Percentiles rank a stretch among this genome's conserved stretches.
Evolutionary conservation across 148 eudicot genomes (phyloP).

Genomic region (Rhododendron ovatum): DNA sequence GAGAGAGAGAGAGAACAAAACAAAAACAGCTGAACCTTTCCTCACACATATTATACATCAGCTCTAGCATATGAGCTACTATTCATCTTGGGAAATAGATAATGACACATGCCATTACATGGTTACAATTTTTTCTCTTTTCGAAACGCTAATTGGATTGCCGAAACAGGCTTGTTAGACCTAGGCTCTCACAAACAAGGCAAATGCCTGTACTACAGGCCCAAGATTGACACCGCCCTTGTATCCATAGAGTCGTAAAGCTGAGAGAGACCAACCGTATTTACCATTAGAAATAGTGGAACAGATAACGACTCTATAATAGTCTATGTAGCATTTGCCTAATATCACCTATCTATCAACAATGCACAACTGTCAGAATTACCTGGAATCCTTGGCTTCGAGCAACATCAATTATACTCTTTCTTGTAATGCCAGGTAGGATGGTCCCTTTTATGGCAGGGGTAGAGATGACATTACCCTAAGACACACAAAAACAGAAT

Average conservation of each 20-base stretch:
- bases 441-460: slow-evolving; percentile 90
- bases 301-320: not conserved
- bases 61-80: not conserved
- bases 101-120: not conserved
- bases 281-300: not conserved
- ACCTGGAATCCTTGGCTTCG: slow-evolving; percentile 87
- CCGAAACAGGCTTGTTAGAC: not conserved
- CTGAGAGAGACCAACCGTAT: not conserved
- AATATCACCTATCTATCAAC: not conserved
- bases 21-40: not conserved
- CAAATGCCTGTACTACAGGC: not conserved
- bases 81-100: not conserved
- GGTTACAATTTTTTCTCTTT: not conserved
- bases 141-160: not conserved
- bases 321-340: not conserved
- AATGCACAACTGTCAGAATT: slow-evolving; percentile 8
- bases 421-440: slow-evolving; percentile 91
- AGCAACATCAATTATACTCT: slow-evolving; percentile 93
- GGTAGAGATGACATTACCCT: slow-evolving; percentile 82
- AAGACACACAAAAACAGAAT: slow-evolving; percentile 7
- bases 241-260: not conserved
- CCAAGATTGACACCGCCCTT: not conserved
- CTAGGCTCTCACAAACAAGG: not conserved
- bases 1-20: not conserved
- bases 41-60: not conserved